These are phyloP conservation scores for Acanthamoeba quina DNA, from an alignment of 208 protist species.

Conservation along the genomic window DNA sequence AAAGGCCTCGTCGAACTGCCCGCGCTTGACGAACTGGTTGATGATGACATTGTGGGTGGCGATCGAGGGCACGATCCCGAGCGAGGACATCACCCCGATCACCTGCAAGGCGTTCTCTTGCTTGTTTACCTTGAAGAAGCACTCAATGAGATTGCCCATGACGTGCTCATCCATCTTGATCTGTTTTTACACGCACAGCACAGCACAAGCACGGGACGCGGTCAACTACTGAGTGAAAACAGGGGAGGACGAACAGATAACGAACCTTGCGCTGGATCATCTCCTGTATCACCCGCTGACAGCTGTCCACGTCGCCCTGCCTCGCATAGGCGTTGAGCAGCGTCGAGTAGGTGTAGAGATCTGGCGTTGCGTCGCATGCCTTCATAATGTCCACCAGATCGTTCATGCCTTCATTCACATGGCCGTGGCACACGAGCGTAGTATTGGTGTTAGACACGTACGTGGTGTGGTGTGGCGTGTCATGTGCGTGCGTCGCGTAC, in stretches of 20 bases:
- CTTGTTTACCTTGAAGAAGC: not conserved
- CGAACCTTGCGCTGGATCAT: not conserved
- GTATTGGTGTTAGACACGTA: too few species aligned
- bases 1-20: not conserved
- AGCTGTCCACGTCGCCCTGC: not conserved
- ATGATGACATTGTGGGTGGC: slow-evolving; percentile 7
- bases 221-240: not conserved
- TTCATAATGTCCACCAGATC: not conserved
- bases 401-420: not conserved
- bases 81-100: not conserved
- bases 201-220: not conserved
- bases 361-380: not conserved
- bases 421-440: too few species aligned
- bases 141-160: not conserved
- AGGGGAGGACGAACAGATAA: not conserved
- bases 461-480: not conserved
- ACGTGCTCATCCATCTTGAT: not conserved
- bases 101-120: not conserved
- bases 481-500: not conserved
- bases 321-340: not conserved
- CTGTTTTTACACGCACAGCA: not conserved
- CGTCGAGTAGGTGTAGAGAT: not conserved
- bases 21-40: not conserved
- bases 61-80: not conserved
- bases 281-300: not conserved